Conservation (phyloP, 345 rosid species). For the Geranium brycei region DNA sequence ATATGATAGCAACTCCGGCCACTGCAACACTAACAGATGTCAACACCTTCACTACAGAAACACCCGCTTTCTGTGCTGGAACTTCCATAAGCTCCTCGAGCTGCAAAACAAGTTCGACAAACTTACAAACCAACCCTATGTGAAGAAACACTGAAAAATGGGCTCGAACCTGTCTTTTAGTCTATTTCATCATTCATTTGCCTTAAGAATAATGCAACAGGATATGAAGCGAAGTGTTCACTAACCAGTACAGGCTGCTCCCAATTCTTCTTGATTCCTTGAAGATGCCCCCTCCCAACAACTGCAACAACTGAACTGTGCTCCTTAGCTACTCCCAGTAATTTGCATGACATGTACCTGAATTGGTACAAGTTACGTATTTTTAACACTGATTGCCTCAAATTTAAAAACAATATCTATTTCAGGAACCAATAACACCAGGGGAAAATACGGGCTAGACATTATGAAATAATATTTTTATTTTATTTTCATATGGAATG, state of each 20-base stretch:
- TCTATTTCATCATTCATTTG: too few species aligned
- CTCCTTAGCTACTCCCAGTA: slow-evolving; percentile 57
- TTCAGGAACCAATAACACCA: too few species aligned
- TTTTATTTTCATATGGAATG: background rate
- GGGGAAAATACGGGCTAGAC: background rate
- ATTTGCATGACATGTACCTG: slow-evolving; percentile 81
- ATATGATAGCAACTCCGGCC: slow-evolving; percentile 57
- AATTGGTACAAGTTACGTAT: slow-evolving; percentile 8
- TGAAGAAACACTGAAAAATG: background rate
- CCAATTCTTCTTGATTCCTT: slow-evolving; percentile 83
- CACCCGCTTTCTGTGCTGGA: slow-evolving; percentile 35
- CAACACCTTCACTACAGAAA: slow-evolving; percentile 38
- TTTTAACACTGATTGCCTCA: too few species aligned
- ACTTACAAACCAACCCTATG: background rate
- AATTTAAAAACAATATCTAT: too few species aligned
- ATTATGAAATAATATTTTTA: background rate
- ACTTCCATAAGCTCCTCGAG: slow-evolving; percentile 53
- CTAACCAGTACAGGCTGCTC: slow-evolving; percentile 61
- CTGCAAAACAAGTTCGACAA: slow-evolving; percentile 16
- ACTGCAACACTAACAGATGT: slow-evolving; percentile 54
- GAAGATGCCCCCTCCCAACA: slow-evolving; percentile 94
- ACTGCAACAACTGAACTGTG: slow-evolving; percentile 84
- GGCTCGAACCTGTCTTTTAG: too few species aligned
- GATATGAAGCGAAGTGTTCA: slow-evolving; percentile 4
- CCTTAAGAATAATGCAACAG: too few species aligned